These are phyloP conservation scores for Huntiella moniliformis DNA, from an alignment of 2,329 filamentous ascomycete genomes.

Conservation along the genomic window DNA sequence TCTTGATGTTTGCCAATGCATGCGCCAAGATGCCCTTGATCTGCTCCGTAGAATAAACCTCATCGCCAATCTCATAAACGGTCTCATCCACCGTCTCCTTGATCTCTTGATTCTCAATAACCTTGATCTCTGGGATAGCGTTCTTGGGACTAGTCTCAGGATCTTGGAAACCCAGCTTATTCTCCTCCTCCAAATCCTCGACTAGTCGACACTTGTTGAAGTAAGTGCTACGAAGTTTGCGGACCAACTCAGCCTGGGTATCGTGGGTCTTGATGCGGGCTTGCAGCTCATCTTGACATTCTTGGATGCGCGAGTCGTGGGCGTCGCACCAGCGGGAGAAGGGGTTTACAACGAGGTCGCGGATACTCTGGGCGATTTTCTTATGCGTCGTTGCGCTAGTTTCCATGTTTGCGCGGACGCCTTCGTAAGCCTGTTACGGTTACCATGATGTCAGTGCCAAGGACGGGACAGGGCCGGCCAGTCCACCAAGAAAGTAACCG, in stretches of 20 bases:
- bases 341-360: slow-evolving; percentile 83
- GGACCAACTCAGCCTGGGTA: slow-evolving; percentile 72
- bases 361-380: slow-evolving; percentile 91
- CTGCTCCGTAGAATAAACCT: slow-evolving; percentile 67
- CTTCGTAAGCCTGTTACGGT: slow-evolving; percentile 61
- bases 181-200: slow-evolving; percentile 94
- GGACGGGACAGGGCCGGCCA: neutral
- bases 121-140: slow-evolving; percentile 68
- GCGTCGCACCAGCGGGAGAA: slow-evolving; percentile 94
- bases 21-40: slow-evolving; percentile 78
- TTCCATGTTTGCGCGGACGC: slow-evolving; percentile 79
- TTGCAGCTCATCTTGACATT: slow-evolving; percentile 89
- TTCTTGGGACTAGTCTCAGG: slow-evolving; percentile 53
- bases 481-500: slow-evolving; percentile 3
- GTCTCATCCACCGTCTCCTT: slow-evolving; percentile 59
- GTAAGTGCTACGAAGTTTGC: slow-evolving; percentile 87
- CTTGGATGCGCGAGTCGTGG: slow-evolving; percentile 76
- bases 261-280: slow-evolving; percentile 80
- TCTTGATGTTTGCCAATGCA: slow-evolving; percentile 70
- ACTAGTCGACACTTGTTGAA: slow-evolving; percentile 97
- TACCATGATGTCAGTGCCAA: neutral
- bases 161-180: slow-evolving; percentile 91
- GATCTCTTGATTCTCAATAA: slow-evolving; percentile 47
- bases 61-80: slow-evolving; percentile 75
- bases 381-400: slow-evolving; percentile 77